Evolutionary conservation across 2,329 filamentous ascomycete species (phyloP).

Genomic region (Aspergillus pseudotamarii): DNA sequence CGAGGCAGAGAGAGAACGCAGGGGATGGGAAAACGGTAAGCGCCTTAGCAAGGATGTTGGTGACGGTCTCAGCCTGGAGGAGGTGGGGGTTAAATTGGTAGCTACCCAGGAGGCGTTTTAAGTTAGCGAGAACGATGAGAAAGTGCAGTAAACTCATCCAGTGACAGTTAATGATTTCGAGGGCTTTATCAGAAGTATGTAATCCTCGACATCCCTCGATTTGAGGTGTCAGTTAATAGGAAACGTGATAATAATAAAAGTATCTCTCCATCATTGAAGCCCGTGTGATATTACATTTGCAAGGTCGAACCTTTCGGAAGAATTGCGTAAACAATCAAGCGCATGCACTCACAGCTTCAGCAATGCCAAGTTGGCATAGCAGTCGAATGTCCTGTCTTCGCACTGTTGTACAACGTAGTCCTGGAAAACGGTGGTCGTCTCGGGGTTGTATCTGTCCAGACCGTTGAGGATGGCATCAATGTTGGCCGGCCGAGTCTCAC

Average conservation of each 20-base stretch:
- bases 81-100: conserved; percentile 99
- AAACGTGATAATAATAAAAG: conserved; percentile 73
- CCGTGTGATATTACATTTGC: not conserved
- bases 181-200: conserved; percentile 66
- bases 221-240: conserved; percentile 87
- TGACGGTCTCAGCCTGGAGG: conserved; percentile 93
- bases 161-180: not conserved
- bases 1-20: conserved; percentile 91
- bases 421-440: conserved; percentile 91
- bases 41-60: conserved; percentile 98
- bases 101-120: conserved; percentile 52
- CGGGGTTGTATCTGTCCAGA: conserved; percentile 97
- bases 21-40: conserved; percentile 96
- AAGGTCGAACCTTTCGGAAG: conserved; percentile 5
- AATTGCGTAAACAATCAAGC: conserved; percentile 13
- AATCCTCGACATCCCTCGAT: conserved; percentile 66
- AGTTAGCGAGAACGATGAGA: not conserved
- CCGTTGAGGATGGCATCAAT: conserved; percentile 94
- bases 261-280: conserved; percentile 69
- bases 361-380: conserved; percentile 93
- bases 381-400: conserved; percentile 91
- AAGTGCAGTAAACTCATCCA: not conserved
- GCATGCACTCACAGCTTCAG: conserved; percentile 78
- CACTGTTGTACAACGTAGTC: conserved; percentile 94
- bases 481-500: conserved; percentile 86